Conservation (phyloP, 192 early-diverging fungal species). For the Helicostylum pulchrum region DNA sequence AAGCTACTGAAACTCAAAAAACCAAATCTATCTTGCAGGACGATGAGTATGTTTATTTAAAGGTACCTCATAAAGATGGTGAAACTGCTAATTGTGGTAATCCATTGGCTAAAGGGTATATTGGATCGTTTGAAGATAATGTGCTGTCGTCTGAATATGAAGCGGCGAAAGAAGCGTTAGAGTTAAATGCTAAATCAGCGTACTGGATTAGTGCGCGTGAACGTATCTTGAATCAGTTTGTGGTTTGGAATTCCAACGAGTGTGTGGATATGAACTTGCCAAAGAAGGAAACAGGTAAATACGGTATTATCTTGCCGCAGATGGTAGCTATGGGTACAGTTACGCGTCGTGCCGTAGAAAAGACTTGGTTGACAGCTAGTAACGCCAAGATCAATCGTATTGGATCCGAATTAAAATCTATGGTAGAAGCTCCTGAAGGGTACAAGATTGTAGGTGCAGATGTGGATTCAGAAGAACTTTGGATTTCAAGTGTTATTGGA, state of each 20-base stretch:
- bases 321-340: conserved; percentile 93
- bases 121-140: conserved; percentile 74
- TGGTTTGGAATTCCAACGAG: conserved; percentile 64
- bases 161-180: conserved; percentile 74
- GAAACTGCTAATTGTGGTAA: conserved; percentile 75
- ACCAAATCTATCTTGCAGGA: conserved; percentile 36
- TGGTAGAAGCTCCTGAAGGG: conserved; percentile 77
- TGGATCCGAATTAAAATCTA: conserved; percentile 91
- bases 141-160: conserved; percentile 69
- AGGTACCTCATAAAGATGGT: conserved; percentile 86
- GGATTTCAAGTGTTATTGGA: conserved; percentile 92
- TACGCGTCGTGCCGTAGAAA: conserved; percentile 90
- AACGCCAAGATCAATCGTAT: conserved; percentile 88
- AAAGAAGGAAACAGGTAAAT: conserved; percentile 25
- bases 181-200: conserved; percentile 72
- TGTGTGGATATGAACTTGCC: conserved; percentile 44
- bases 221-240: conserved; percentile 81
- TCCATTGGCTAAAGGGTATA: conserved; percentile 83
- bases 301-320: conserved; percentile 86
- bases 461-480: conserved; percentile 95
- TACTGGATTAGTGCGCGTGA: conserved; percentile 91
- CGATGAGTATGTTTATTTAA: conserved; percentile 46
- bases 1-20: conserved; percentile 2
- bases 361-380: conserved; percentile 93
- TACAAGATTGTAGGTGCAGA: conserved; percentile 93